Conservation (phyloP, 768 basidiomycete genomes). For the Psilocybe azurescens region DNA sequence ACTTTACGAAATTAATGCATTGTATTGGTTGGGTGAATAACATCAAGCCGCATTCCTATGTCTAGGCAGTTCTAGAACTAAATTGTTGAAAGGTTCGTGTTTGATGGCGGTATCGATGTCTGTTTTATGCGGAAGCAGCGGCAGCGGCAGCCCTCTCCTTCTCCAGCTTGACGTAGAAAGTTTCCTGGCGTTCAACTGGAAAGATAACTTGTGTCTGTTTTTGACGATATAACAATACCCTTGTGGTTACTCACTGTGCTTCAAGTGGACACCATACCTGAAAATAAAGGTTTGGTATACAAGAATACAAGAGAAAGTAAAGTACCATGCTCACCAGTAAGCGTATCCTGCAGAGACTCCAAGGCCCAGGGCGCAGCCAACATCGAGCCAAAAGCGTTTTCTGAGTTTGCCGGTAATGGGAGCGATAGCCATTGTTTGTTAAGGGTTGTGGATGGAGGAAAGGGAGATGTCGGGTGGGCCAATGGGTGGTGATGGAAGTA, state of each 20-base stretch:
- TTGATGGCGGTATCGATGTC: constrained; percentile 7
- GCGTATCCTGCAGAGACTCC: constrained; percentile 77
- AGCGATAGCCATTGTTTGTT: constrained; percentile 73
- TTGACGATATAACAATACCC: background rate
- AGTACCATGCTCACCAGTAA: constrained; percentile 71
- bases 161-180: constrained; percentile 87
- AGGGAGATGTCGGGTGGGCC: constrained; percentile 47
- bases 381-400: constrained; percentile 89
- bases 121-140: constrained; percentile 8
- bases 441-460: constrained; percentile 30
- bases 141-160: constrained; percentile 49
- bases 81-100: constrained; percentile 12
- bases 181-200: constrained; percentile 82
- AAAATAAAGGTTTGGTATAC: constrained; percentile 25
- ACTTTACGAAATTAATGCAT: constrained; percentile 21
- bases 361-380: constrained; percentile 76
- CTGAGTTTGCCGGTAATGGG: constrained; percentile 95
- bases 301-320: constrained; percentile 2
- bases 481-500: constrained; percentile 19
- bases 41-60: constrained; percentile 8
- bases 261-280: constrained; percentile 88
- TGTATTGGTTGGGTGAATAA: constrained; percentile 11
- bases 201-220: constrained; percentile 4
- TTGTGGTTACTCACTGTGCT: constrained; percentile 60
- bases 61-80: constrained; percentile 28